Percentiles rank a stretch among this genome's conserved stretches.
These are phyloP conservation scores for Fusarium pininemorale DNA, from an alignment of 2,329 filamentous ascomycete species.

Conservation along the genomic window DNA sequence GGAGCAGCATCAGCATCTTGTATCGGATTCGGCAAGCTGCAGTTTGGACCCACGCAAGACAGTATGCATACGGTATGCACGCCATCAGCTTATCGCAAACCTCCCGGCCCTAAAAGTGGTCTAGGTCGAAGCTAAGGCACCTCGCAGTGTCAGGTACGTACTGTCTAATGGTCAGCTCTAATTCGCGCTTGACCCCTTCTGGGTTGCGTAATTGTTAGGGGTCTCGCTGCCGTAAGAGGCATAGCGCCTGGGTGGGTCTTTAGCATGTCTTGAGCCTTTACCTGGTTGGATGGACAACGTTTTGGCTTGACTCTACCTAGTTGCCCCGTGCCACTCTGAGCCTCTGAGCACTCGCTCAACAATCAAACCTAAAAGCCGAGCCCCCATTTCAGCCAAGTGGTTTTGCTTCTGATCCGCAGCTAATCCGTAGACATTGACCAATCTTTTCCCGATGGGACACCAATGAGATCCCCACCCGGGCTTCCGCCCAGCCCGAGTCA, in stretches of 20 bases:
- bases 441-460: neutral
- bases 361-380: slow-evolving; percentile 18
- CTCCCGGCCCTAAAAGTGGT: slow-evolving; percentile 37
- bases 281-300: slow-evolving; percentile 43
- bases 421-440: slow-evolving; percentile 18
- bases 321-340: slow-evolving; percentile 32
- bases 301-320: slow-evolving; percentile 14
- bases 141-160: slow-evolving; percentile 32
- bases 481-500: slow-evolving; percentile 32
- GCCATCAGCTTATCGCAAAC: slow-evolving; percentile 45
- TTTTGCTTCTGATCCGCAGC: slow-evolving; percentile 16
- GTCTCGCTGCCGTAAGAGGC: slow-evolving; percentile 25
- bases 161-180: slow-evolving; percentile 10
- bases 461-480: slow-evolving; percentile 12
- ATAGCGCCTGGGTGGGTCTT: slow-evolving; percentile 24
- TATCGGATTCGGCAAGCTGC: neutral
- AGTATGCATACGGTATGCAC: slow-evolving; percentile 35
- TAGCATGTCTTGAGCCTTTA: slow-evolving; percentile 17
- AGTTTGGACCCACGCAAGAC: slow-evolving; percentile 22
- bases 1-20: neutral
- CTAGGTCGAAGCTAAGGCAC: slow-evolving; percentile 34
- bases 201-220: slow-evolving; percentile 36
- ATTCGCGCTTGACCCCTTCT: slow-evolving; percentile 35
- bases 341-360: neutral
- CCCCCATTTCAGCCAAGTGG: slow-evolving; percentile 19